Percentiles rank a stretch among this genome's conserved stretches.
Conservation (phyloP, 2,329 filamentous ascomycete species). For the Talaromyces pinophilus region DNA sequence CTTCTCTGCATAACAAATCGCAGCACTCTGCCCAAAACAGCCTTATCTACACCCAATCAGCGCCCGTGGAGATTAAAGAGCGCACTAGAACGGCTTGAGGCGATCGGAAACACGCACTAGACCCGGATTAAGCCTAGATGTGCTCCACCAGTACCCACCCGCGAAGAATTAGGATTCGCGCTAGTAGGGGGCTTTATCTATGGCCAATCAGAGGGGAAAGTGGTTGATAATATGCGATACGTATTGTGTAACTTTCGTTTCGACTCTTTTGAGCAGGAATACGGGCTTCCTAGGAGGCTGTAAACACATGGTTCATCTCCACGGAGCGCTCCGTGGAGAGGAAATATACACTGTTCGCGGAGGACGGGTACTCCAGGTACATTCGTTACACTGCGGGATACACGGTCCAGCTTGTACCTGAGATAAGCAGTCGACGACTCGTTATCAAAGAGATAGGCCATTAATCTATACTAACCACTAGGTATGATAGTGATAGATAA, state of each 20-base stretch:
- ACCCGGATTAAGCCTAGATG: not conserved
- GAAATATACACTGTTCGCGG: not conserved
- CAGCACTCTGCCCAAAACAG: not conserved
- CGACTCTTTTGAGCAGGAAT: not conserved
- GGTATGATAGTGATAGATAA: not conserved
- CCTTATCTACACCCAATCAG: conserved; percentile 23
- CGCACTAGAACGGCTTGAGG: not conserved
- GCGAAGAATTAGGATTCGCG: conserved; percentile 10
- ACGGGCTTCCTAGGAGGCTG: not conserved
- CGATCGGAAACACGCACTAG: conserved; percentile 2
- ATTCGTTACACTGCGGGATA: not conserved
- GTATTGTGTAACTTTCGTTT: not conserved
- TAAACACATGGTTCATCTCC: not conserved
- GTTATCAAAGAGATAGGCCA: not conserved
- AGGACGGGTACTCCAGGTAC: not conserved
- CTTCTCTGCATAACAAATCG: not conserved
- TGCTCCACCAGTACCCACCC: not conserved
- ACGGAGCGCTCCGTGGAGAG: not conserved
- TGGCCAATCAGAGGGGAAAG: conserved; percentile 26
- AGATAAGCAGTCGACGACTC: not conserved
- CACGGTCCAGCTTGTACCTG: not conserved
- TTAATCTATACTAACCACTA: not conserved
- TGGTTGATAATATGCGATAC: conserved; percentile 7
- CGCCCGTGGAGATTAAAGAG: not conserved
- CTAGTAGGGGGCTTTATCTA: conserved; percentile 30